Conservation (phyloP, 2,329 filamentous ascomycete genomes). For the Fusarium concolor region DNA sequence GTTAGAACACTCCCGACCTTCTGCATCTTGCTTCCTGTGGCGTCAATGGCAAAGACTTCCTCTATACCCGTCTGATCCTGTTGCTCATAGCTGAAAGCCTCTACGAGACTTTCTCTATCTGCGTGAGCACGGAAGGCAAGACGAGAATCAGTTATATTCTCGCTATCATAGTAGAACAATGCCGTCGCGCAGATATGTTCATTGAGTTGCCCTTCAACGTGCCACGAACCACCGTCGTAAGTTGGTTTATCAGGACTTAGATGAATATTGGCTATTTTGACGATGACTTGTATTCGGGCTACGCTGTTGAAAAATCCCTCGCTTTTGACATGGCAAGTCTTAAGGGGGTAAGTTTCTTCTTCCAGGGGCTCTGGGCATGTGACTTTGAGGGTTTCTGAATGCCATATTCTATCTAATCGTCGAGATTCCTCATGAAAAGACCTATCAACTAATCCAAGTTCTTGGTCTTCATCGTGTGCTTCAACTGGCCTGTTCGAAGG, state of each 20-base stretch:
- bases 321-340: conserved; percentile 33
- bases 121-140: conserved; percentile 62
- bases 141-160: conserved; percentile 67
- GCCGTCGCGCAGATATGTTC: conserved; percentile 73
- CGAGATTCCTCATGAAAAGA: background rate
- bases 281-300: conserved; percentile 67
- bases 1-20: conserved; percentile 60
- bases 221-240: conserved; percentile 66
- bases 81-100: conserved; percentile 48
- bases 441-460: background rate
- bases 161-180: conserved; percentile 69
- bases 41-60: conserved; percentile 51
- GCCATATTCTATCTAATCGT: background rate
- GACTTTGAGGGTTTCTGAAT: background rate
- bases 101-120: conserved; percentile 46
- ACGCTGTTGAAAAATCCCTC: conserved; percentile 45
- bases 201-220: conserved; percentile 67
- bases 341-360: no score
- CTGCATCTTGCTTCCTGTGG: conserved; percentile 21
- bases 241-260: conserved; percentile 68
- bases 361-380: no score
- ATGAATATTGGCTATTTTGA: conserved; percentile 71
- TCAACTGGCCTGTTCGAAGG: no score
- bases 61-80: conserved; percentile 49
- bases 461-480: conserved; percentile 40